Percentiles rank a stretch among this genome's conserved stretches.
Conservation (phyloP, 2,329 filamentous ascomycete genomes). For the Pseudocercospora eumusae region DNA sequence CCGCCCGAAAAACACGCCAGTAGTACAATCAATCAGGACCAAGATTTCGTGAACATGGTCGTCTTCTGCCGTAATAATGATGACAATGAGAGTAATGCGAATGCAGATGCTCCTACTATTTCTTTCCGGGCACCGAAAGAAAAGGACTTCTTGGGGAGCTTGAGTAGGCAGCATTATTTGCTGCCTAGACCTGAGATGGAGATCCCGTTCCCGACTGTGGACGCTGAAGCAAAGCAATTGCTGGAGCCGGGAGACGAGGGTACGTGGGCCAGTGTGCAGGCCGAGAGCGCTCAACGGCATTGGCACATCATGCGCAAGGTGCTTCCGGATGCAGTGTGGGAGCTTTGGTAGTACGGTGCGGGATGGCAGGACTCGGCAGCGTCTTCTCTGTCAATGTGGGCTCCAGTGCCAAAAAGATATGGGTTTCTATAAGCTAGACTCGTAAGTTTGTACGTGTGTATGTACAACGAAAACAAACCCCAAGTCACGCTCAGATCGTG, state of each 20-base stretch:
- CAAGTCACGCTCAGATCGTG: neutral
- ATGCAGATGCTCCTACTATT: constrained; percentile 31
- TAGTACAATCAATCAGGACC: constrained; percentile 20
- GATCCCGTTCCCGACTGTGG: constrained; percentile 38
- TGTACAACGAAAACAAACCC: constrained; percentile 17
- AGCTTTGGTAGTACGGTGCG: constrained; percentile 66
- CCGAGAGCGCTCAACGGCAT: constrained; percentile 75
- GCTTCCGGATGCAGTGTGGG: constrained; percentile 76
- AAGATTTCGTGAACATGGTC: constrained; percentile 90
- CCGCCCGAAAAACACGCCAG: constrained; percentile 42
- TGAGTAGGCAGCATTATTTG: constrained; percentile 69
- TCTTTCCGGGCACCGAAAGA: constrained; percentile 66
- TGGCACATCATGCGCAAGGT: constrained; percentile 91
- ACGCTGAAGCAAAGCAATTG: constrained; percentile 47
- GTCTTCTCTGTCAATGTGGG: neutral
- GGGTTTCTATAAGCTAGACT: constrained; percentile 5
- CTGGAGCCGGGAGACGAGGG: constrained; percentile 65
- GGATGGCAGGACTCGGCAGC: neutral
- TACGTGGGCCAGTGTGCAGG: constrained; percentile 70
- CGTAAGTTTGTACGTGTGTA: constrained; percentile 7
- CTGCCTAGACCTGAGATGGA: constrained; percentile 71
- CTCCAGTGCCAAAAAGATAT: constrained; percentile 5
- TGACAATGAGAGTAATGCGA: neutral
- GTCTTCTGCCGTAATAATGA: constrained; percentile 79
- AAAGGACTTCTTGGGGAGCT: constrained; percentile 71